phyloP scores from a whole-genome alignment of 768 basidiomycete genomes.

The Antrodiella citrinella region DNA sequence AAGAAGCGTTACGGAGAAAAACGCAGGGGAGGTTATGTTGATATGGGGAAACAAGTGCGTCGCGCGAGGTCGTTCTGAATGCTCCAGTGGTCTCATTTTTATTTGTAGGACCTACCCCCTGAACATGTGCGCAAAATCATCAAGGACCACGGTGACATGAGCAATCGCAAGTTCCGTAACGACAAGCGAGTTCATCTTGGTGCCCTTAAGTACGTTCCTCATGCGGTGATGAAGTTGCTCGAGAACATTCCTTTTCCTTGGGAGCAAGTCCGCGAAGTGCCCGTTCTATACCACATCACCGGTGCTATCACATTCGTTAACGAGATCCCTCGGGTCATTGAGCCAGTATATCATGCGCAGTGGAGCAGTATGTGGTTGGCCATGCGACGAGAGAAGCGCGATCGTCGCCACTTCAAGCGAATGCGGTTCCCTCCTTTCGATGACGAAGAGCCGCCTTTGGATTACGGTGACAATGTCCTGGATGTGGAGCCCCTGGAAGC shows the following conservation, averaged over 20 bases:
- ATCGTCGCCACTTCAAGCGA: slow-evolving; percentile 97
- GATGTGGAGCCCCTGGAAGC: slow-evolving; percentile 98
- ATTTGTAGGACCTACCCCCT: slow-evolving; percentile 76
- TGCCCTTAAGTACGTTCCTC: slow-evolving; percentile 96
- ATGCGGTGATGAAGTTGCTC: slow-evolving; percentile 97
- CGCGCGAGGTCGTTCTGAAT: slow-evolving; percentile 6
- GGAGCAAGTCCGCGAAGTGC: slow-evolving; percentile 99
- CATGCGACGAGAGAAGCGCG: slow-evolving; percentile 97
- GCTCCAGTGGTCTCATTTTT: slow-evolving; percentile 11
- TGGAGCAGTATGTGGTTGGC: slow-evolving; percentile 99
- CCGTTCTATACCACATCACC: slow-evolving; percentile 97
- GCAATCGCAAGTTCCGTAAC: slow-evolving; percentile 96
- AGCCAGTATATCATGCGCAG: slow-evolving; percentile 97
- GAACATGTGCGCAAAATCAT: slow-evolving; percentile 99
- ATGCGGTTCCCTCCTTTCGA: slow-evolving; percentile 99
- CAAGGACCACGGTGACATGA: slow-evolving; percentile 99
- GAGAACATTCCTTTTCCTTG: slow-evolving; percentile 98
- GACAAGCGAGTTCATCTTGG: slow-evolving; percentile 99
- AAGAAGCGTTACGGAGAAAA: slow-evolving; percentile 88
- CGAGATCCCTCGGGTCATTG: slow-evolving; percentile 93
- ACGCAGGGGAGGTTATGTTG: slow-evolving; percentile 80
- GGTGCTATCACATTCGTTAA: slow-evolving; percentile 99
- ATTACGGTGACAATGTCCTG: slow-evolving; percentile 97
- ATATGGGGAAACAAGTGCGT: slow-evolving; percentile 87
- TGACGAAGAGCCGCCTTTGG: slow-evolving; percentile 97